Conservation (phyloP, 345 rosid genomes). For the Salix purpurea region DNA sequence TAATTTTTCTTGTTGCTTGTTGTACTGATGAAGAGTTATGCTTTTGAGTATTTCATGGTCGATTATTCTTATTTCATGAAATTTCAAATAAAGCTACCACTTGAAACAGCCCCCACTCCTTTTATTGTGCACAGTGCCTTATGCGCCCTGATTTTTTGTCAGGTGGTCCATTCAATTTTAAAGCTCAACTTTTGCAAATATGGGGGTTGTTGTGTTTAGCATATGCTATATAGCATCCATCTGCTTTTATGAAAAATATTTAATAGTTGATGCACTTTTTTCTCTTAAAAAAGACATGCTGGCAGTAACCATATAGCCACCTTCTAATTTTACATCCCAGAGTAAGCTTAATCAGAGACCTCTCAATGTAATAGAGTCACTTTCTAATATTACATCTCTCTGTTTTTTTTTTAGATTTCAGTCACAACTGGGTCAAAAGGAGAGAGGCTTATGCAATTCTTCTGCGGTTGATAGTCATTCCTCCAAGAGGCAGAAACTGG, state of each 20-base stretch:
- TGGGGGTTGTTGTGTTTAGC: background rate
- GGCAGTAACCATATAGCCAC: background rate
- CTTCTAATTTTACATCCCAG: background rate
- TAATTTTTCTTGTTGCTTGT: background rate
- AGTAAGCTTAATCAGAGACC: background rate
- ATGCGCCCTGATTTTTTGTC: background rate
- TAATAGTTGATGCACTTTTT: background rate
- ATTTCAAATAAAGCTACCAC: background rate
- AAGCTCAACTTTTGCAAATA: background rate
- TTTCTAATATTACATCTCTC: slow-evolving; percentile 2
- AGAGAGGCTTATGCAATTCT: slow-evolving; percentile 42
- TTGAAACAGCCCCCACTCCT: background rate
- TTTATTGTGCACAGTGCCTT: background rate
- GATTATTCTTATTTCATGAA: background rate
- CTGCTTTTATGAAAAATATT: background rate
- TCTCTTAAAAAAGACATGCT: background rate
- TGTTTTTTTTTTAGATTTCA: slow-evolving; percentile 39
- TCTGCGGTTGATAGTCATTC: slow-evolving; percentile 71
- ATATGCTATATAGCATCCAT: background rate
- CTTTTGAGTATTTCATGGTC: background rate
- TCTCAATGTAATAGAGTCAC: background rate
- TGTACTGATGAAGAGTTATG: background rate
- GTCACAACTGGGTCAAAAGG: slow-evolving; percentile 32
- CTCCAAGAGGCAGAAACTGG: slow-evolving; percentile 91
- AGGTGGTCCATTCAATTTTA: background rate